These are phyloP conservation scores for Westerdykella sp. DNA, from an alignment of 2,329 filamentous ascomycete species.

Conservation along the genomic window DNA sequence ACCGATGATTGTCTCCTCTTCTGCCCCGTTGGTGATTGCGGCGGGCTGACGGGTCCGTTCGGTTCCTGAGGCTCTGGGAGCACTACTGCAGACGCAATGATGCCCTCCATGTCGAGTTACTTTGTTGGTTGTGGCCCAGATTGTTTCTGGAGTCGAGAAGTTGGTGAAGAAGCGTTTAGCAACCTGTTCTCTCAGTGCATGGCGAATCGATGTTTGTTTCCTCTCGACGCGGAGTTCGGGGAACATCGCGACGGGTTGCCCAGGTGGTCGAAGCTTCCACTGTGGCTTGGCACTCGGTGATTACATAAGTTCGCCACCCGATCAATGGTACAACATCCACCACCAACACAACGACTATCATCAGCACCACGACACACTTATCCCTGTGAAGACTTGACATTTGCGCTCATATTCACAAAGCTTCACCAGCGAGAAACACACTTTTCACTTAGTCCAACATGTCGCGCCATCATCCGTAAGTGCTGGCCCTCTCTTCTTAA, in stretches of 20 bases:
- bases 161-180: no score
- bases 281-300: not conserved
- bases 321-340: not conserved
- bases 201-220: not conserved
- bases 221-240: not conserved
- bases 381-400: no score
- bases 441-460: constrained; percentile 43
- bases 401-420: no score
- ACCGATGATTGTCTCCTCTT: constrained; percentile 53
- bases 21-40: constrained; percentile 19
- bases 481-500: constrained; percentile 13
- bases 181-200: no score
- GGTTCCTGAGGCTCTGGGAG: constrained; percentile 41
- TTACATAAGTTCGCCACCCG: constrained; percentile 1
- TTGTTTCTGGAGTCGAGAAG: no score
- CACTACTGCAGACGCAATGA: constrained; percentile 50
- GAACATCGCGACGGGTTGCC: not conserved
- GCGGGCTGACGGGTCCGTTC: constrained; percentile 10
- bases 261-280: not conserved
- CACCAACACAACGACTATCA: not conserved
- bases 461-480: constrained; percentile 91
- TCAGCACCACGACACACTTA: no score
- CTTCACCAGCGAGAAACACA: no score
- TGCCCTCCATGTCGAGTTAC: constrained; percentile 28
- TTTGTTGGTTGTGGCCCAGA: no score